Conservation (phyloP, 2,329 filamentous ascomycete genomes). For the Colletotrichum higginsianum region DNA sequence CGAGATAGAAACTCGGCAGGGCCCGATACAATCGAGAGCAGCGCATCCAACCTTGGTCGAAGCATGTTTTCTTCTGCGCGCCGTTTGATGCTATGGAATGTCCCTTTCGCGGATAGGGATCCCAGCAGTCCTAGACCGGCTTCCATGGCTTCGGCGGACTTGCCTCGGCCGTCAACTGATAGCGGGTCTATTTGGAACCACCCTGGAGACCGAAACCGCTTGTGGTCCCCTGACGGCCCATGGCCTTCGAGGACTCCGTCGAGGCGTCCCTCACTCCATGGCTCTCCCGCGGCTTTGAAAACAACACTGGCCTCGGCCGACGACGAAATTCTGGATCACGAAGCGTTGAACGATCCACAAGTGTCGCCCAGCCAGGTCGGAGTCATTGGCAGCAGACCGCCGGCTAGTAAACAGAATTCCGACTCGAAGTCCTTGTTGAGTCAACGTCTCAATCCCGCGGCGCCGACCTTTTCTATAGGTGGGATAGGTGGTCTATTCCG, state of each 20-base stretch:
- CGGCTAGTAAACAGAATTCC: slow-evolving; percentile 54
- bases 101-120: slow-evolving; percentile 66
- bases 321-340: slow-evolving; percentile 74
- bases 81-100: slow-evolving; percentile 61
- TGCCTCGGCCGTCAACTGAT: slow-evolving; percentile 85
- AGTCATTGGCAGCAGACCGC: slow-evolving; percentile 85
- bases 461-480: slow-evolving; percentile 84
- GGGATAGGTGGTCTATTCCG: slow-evolving; percentile 79
- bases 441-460: slow-evolving; percentile 85
- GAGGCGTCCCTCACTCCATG: slow-evolving; percentile 84
- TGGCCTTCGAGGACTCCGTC: slow-evolving; percentile 79
- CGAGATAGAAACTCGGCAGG: slow-evolving; percentile 69
- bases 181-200: slow-evolving; percentile 82
- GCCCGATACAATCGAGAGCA: slow-evolving; percentile 58
- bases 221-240: slow-evolving; percentile 75
- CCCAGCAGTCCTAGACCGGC: slow-evolving; percentile 75
- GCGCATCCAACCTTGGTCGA: slow-evolving; percentile 30
- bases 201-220: slow-evolving; percentile 68
- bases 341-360: slow-evolving; percentile 67
- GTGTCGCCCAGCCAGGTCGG: slow-evolving; percentile 72
- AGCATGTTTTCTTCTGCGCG: slow-evolving; percentile 52
- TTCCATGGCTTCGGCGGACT: slow-evolving; percentile 78
- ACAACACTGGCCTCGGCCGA: slow-evolving; percentile 75
- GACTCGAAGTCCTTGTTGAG: slow-evolving; percentile 57
- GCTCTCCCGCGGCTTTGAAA: slow-evolving; percentile 75